Evolutionary conservation across 208 protist genomes (phyloP).

Genomic region (Trypanosoma brucei): DNA sequence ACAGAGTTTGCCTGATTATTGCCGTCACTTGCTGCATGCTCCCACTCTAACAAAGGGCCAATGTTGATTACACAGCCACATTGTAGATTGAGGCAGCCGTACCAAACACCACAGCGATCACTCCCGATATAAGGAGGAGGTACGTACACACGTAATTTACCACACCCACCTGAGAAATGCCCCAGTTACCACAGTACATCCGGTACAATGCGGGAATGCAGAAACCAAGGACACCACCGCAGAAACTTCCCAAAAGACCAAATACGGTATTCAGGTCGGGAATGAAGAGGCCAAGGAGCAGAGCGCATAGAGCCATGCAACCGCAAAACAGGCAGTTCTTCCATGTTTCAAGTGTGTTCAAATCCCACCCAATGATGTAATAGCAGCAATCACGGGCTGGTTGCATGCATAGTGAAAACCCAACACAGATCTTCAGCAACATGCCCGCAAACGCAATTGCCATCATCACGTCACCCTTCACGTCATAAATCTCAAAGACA

Average conservation of each 20-base stretch:
- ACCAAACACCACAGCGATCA: slow-evolving; percentile 67
- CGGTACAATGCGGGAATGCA: slow-evolving; percentile 79
- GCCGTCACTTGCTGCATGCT: no score
- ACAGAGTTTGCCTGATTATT: no score
- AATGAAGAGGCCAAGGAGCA: slow-evolving; percentile 74
- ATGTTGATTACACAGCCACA: slow-evolving; percentile 1
- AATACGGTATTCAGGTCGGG: slow-evolving; percentile 72
- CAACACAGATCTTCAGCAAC: slow-evolving; percentile 57
- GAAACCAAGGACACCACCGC: slow-evolving; percentile 76
- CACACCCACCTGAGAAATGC: slow-evolving; percentile 40
- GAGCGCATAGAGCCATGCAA: slow-evolving; percentile 47
- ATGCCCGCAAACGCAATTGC: slow-evolving; percentile 47
- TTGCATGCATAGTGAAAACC: slow-evolving; percentile 56
- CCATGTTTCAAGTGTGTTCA: slow-evolving; percentile 52
- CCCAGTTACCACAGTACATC: slow-evolving; percentile 74
- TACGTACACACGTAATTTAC: slow-evolving; percentile 75
- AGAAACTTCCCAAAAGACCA: slow-evolving; percentile 70
- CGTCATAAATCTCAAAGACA: slow-evolving; percentile 53
- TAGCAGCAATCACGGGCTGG: slow-evolving; percentile 56
- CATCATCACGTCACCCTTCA: slow-evolving; percentile 37
- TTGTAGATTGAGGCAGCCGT: slow-evolving; percentile 58
- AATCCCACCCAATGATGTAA: slow-evolving; percentile 44
- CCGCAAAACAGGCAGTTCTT: slow-evolving; percentile 45
- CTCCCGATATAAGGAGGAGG: slow-evolving; percentile 62
- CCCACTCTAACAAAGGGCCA: no score